phyloP scores from a whole-genome alignment of 1,284 basidiomycete species.

The Termitomyces sp. region DNA sequence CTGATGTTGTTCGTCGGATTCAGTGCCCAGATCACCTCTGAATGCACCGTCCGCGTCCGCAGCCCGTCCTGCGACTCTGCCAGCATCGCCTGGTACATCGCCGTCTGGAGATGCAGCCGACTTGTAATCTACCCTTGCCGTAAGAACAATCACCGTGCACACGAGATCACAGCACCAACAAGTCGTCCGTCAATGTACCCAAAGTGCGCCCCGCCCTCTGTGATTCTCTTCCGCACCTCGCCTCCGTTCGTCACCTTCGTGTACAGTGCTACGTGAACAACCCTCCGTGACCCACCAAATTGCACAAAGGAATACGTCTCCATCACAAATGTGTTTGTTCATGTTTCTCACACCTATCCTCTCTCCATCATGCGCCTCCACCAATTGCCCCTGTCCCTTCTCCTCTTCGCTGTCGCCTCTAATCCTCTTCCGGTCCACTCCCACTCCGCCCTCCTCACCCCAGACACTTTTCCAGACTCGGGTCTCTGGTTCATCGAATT shows the following conservation, averaged over 20 bases:
- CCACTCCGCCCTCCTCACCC: constrained; percentile 39
- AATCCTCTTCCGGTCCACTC: constrained; percentile 14
- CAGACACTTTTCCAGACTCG: constrained; percentile 57
- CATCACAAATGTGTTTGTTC: constrained; percentile 29
- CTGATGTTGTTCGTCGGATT: constrained; percentile 87
- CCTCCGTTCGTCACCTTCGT: constrained; percentile 59
- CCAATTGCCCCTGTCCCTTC: constrained; percentile 15
- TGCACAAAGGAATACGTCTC: constrained; percentile 52
- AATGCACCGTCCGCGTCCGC: constrained; percentile 78
- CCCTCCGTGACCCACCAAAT: constrained; percentile 36
- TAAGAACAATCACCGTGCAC: not conserved
- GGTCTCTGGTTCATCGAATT: constrained; percentile 81
- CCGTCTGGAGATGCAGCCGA: constrained; percentile 71
- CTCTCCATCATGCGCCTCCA: constrained; percentile 15
- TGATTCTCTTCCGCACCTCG: constrained; percentile 58
- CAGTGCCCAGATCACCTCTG: constrained; percentile 80
- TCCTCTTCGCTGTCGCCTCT: constrained; percentile 16
- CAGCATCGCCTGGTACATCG: constrained; percentile 74
- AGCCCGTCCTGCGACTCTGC: constrained; percentile 54
- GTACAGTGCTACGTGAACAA: constrained; percentile 66
- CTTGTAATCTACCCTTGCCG: constrained; percentile 68
- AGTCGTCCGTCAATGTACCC: constrained; percentile 81
- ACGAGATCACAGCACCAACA: constrained; percentile 34
- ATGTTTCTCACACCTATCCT: too few species aligned
- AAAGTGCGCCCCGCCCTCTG: constrained; percentile 76